Base-by-base conservation (phyloP, 192 early-diverging fungal genomes). In the Geranomyces michiganensis region DNA sequence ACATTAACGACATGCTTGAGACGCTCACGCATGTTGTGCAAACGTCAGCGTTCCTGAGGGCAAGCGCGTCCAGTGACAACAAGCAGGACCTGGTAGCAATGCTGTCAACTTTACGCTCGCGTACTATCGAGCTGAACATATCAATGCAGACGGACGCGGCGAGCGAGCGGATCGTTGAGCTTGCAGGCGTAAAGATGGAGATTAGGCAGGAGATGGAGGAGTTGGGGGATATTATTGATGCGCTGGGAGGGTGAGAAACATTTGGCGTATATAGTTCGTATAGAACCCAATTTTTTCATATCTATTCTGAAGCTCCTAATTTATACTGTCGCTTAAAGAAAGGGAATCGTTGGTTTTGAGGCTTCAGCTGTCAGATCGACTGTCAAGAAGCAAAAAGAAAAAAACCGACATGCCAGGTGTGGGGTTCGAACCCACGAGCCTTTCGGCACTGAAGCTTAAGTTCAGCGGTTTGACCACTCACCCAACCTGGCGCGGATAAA, bases 381-480 rank as follows among this genome's bases (percentile, higher is more conserved):
- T n/a, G n/a, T n/a, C n/a, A n/a, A n/a, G n/a, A n/a, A n/a, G n/a
- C n/a, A 47, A 53, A 53, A 26, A 53, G 19, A 26, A 62, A 62
- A 30, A 62, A 41, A 75, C 21, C 72, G 47, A 70, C 62, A 51
- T 76, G 80, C 80, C 74, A 62, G 74, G 75, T 78, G 81, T 80
- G 78, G 81, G 81, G 74, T 82, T 82, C 73, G 81, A 82, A 82
- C 81, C 81, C 78, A 80, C 81, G 81, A 79, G 79, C 76, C 72
- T 72, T 69, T 70, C 71, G 75, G 76, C 79, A 82, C 70, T 79
- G 73, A 66, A 72, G 72, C 78, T 76, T 80, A 73, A 82, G 78
- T 72, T 60, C 73, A 79, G 70, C 81, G 60, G 19, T 31, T 53
- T 53, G 51, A n/a, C 51, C 19, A 26, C 51, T 53, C 51, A 53